These are phyloP conservation scores for Colletotrichum truncatum DNA, from an alignment of 2,329 filamentous ascomycete species.

Conservation along the genomic window DNA sequence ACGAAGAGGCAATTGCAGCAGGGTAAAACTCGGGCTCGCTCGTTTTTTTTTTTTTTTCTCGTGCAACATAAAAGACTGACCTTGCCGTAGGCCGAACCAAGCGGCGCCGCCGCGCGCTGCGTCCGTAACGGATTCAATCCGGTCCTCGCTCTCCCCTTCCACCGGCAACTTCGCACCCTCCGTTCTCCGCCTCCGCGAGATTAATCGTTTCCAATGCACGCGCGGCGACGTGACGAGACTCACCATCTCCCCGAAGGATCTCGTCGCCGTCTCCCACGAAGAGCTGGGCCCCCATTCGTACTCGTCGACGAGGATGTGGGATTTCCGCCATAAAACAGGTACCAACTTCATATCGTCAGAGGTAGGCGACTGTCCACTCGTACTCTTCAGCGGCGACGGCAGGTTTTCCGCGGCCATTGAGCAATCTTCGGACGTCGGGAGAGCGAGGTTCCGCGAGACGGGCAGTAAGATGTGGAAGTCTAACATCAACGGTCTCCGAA, in stretches of 20 bases:
- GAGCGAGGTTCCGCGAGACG: slow-evolving; percentile 3
- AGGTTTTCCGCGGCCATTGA: background rate
- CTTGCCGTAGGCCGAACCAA: no score
- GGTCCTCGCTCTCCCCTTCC: slow-evolving; percentile 10
- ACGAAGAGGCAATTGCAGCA: slow-evolving; percentile 13
- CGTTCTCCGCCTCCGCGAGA: background rate
- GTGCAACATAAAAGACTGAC: no score
- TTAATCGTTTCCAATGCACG: background rate
- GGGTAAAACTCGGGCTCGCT: no score
- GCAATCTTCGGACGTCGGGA: background rate
- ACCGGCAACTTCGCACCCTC: slow-evolving; percentile 7
- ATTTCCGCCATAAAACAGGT: background rate
- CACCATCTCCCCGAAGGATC: slow-evolving; percentile 4
- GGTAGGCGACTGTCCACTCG: background rate
- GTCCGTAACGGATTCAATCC: background rate
- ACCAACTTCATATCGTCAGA: background rate
- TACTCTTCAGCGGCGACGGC: slow-evolving; percentile 10
- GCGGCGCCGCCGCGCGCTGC: background rate
- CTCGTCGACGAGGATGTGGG: slow-evolving; percentile 7
- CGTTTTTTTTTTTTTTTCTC: no score
- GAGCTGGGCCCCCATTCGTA: background rate
- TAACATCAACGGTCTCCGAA: background rate
- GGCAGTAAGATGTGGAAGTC: background rate
- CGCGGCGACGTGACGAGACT: background rate
- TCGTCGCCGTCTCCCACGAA: slow-evolving; percentile 7